Percentiles rank a stretch among this genome's conserved stretches.
These are phyloP conservation scores for Sergeia podlipaevii DNA, from an alignment of 208 protist genomes.

Conservation along the genomic window DNA sequence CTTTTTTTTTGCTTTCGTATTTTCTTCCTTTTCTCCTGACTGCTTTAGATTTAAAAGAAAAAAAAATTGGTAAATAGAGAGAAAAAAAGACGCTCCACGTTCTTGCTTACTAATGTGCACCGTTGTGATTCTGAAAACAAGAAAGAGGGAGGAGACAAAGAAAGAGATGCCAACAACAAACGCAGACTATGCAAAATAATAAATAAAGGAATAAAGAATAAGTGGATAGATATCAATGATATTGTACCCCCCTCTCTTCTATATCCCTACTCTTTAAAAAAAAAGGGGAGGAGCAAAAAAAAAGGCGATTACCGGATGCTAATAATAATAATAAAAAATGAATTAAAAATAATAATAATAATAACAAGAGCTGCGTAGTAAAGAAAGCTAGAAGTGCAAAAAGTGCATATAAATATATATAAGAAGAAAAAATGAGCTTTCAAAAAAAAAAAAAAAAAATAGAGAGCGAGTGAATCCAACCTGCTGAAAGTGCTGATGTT, in stretches of 20 bases:
- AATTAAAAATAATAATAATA: neutral
- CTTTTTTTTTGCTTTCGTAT: slow-evolving; percentile 1
- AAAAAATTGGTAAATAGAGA: neutral
- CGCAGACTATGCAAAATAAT: neutral
- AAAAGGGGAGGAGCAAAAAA: neutral
- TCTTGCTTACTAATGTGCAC: neutral
- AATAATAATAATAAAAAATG: slow-evolving; percentile 4
- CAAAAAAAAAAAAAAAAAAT: slow-evolving; percentile 6
- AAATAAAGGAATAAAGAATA: slow-evolving; percentile 1
- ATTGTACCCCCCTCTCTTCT: too few species aligned
- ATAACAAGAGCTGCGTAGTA: neutral
- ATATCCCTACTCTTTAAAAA: neutral
- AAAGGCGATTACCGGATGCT: neutral
- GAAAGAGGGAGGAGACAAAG: slow-evolving; percentile 1
- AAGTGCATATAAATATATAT: too few species aligned
- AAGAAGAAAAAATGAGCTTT: too few species aligned
- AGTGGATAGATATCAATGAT: too few species aligned
- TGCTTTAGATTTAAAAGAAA: slow-evolving; percentile 1
- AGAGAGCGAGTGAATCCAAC: neutral
- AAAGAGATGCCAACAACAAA: slow-evolving; percentile 4
- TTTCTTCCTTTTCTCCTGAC: neutral
- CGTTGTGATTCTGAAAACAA: neutral
- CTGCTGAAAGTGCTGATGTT: too few species aligned
- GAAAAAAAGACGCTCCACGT: neutral
- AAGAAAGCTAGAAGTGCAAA: too few species aligned